These are phyloP conservation scores for Triticum aestivum DNA, from an alignment of 176 grass and related monocot species.

Conservation along the genomic window IWGSC_CS_RefSeq_v2.1 NC_057803.1:43300978-43301477, in stretches of 20 bases:
- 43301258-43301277: slow-evolving; percentile 42
- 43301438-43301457: slow-evolving; percentile 41
- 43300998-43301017: slow-evolving; percentile 45
- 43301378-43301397: slow-evolving; percentile 14
- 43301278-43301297: slow-evolving; percentile 46
- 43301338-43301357: slow-evolving; percentile 68
- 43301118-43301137: slow-evolving; percentile 64
- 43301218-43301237: slow-evolving; percentile 41
- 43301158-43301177: slow-evolving; percentile 60
- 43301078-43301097: slow-evolving; percentile 81
- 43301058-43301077: slow-evolving; percentile 82
- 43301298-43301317: slow-evolving; percentile 61
- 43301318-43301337: slow-evolving; percentile 73
- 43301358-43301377: slow-evolving; percentile 42
- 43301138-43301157: slow-evolving; percentile 75
- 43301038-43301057: slow-evolving; percentile 36
- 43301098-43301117: slow-evolving; percentile 34
- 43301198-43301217: slow-evolving; percentile 12
- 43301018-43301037: background rate
- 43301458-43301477: slow-evolving; percentile 28
- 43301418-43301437: slow-evolving; percentile 38
- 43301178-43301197: slow-evolving; percentile 41
- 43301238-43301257: slow-evolving; percentile 44
- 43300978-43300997: slow-evolving; percentile 4
- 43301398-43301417: slow-evolving; percentile 45